Evolutionary conservation across 2,329 filamentous ascomycete genomes (phyloP).

Genomic region (Phaeophleospora eucalypticola): DNA sequence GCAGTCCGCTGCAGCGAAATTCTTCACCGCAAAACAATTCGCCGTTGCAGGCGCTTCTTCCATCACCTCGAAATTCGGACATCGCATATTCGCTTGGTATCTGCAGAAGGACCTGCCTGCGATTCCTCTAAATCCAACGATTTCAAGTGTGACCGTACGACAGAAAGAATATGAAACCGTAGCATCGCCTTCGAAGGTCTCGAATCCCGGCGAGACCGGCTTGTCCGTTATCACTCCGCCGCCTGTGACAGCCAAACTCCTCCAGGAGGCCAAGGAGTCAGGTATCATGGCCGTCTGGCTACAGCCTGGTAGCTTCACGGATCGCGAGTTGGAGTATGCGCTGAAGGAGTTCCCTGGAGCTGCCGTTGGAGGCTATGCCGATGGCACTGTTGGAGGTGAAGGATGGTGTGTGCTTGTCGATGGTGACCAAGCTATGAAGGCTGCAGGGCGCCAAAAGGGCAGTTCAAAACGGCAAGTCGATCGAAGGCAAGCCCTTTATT

Average conservation of each 20-base stretch:
- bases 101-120: conserved; percentile 68
- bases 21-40: conserved; percentile 76
- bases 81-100: conserved; percentile 92
- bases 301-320: conserved; percentile 84
- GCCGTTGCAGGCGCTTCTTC: conserved; percentile 89
- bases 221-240: conserved; percentile 88
- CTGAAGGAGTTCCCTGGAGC: conserved; percentile 61
- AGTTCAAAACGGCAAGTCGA: conserved; percentile 8
- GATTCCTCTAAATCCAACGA: conserved; percentile 76
- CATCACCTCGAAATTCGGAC: conserved; percentile 79
- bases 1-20: conserved; percentile 67
- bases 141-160: conserved; percentile 60
- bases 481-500: background rate
- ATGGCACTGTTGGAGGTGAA: conserved; percentile 62
- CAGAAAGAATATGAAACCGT: conserved; percentile 60
- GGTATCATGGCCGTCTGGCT: conserved; percentile 77
- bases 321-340: conserved; percentile 68
- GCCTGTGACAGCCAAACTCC: conserved; percentile 64
- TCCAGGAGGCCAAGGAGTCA: conserved; percentile 71
- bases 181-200: conserved; percentile 61
- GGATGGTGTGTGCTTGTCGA: conserved; percentile 89
- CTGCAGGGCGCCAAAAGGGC: conserved; percentile 44
- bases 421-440: conserved; percentile 62
- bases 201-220: conserved; percentile 64
- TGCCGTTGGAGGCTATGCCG: conserved; percentile 64